Base-by-base conservation (phyloP, 2,329 filamentous ascomycete genomes). In the Ascochyta clinopodiicola region DNA sequence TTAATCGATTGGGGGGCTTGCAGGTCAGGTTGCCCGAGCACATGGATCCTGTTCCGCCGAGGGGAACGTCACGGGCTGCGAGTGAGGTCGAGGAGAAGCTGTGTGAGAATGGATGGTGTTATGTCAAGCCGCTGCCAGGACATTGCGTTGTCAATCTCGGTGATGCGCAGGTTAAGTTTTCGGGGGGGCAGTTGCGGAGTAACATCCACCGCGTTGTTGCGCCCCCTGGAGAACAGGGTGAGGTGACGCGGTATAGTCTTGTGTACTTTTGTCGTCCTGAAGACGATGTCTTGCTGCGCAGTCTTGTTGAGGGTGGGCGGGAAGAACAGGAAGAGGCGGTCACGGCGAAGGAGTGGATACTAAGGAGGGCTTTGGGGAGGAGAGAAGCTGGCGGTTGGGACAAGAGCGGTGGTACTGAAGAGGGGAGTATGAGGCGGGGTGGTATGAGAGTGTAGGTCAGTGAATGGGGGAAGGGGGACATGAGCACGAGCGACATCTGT, bases 1-100 rank as follows among this genome's bases (percentile, higher is more conserved):
- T 85, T 69, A 86, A 85, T 68, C 77, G 81, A 0, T 67, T 85
- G 2, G 83, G 83, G 0, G 83, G 83, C 0, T 73, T 86, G 7
- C 83, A 85, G 63, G 79, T 85, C 3, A 72, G 81, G 3, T 76
- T 79, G 0, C 81, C 81, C 0, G 70, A 70, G 0, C 60, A 62
- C 4, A 73, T 71, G 21, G 7, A 39, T 1, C 37, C 54, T 2
- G 34, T 38, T 3, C 10, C 37, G n/a, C 51, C 59, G 3, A 10
- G 4, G 5, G 56, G 44, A 2, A n/a, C 40, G 4, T 27, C 36
- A 0, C 38, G 37, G 1, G 50, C 39, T 2, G 39, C 49, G 10
- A 51, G 46, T 3, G 40, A 44, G 0, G 42, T 46, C 2, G 65
- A 69, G 32, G 42, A 49, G 2, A 48, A 37, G 1, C 62, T 71